Evolutionary conservation across 352 stramenopile genomes (phyloP).

Genomic region (Pythium chondricola): DNA sequence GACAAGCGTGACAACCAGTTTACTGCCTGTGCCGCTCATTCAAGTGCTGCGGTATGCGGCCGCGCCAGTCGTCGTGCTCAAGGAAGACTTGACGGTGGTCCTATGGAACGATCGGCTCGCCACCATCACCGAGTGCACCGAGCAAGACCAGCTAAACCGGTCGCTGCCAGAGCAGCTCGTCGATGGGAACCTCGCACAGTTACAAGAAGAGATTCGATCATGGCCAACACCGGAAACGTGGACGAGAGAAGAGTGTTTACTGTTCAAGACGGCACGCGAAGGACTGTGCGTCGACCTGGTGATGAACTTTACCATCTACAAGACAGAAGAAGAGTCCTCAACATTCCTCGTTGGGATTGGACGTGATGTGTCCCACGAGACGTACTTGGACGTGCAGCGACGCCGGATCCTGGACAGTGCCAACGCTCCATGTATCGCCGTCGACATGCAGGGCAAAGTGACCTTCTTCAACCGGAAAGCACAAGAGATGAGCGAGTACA

Average conservation of each 20-base stretch:
- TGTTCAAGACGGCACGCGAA: conserved; percentile 33
- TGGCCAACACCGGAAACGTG: conserved; percentile 11
- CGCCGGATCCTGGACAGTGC: conserved; percentile 67
- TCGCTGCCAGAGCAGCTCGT: conserved; percentile 34
- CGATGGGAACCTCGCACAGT: conserved; percentile 2
- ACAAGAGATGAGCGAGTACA: conserved; percentile 83
- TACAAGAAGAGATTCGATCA: not conserved
- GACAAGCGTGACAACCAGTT: too few species aligned
- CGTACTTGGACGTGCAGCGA: conserved; percentile 63
- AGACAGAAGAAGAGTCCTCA: not conserved
- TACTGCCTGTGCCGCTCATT: conserved; percentile 23
- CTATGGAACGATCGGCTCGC: conserved; percentile 64
- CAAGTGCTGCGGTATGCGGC: conserved; percentile 49
- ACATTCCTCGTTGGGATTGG: conserved; percentile 58
- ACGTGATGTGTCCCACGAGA: conserved; percentile 57
- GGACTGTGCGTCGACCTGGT: conserved; percentile 43
- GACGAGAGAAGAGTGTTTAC: conserved; percentile 36
- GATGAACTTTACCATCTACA: conserved; percentile 54
- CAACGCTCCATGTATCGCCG: conserved; percentile 75
- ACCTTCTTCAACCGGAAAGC: conserved; percentile 91
- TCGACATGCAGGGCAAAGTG: conserved; percentile 47
- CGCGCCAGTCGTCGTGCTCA: conserved; percentile 39
- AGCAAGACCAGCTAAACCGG: conserved; percentile 23
- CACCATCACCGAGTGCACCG: conserved; percentile 13
- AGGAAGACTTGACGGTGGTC: conserved; percentile 33